These are phyloP conservation scores for Phialophora chinensis DNA, from an alignment of 2,329 filamentous ascomycete species.

Conservation along the genomic window DNA sequence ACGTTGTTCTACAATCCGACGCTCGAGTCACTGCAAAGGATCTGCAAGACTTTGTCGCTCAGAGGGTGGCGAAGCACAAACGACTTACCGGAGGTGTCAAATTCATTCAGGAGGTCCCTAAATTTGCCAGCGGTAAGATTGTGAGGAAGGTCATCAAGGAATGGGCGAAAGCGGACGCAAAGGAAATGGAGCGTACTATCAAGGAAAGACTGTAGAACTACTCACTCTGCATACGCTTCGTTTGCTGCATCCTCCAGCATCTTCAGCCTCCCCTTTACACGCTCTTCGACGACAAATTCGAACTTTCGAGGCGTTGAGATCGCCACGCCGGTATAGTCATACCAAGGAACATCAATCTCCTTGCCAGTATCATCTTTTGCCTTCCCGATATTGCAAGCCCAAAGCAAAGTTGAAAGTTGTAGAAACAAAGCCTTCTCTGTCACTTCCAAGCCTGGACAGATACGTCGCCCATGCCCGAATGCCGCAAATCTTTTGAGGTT, in stretches of 20 bases:
- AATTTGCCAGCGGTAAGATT: not conserved
- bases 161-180: not conserved
- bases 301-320: conserved; percentile 25
- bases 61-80: conserved; percentile 59
- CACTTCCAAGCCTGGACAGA: conserved; percentile 38
- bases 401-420: conserved; percentile 62
- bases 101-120: conserved; percentile 44
- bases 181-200: not conserved
- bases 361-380: conserved; percentile 18
- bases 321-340: conserved; percentile 30
- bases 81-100: conserved; percentile 58
- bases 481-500: conserved; percentile 34
- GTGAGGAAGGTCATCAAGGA: conserved; percentile 1
- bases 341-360: conserved; percentile 30
- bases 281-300: conserved; percentile 22
- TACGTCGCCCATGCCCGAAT: conserved; percentile 39
- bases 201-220: not conserved
- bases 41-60: conserved; percentile 48
- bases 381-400: conserved; percentile 56
- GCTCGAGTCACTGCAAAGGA: conserved; percentile 50
- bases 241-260: conserved; percentile 25
- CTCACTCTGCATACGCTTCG: not conserved
- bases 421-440: conserved; percentile 52
- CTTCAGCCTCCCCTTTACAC: conserved; percentile 16
- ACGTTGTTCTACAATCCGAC: conserved; percentile 59